Evolutionary conservation across 352 stramenopile genomes (phyloP), one percentile per base, ranked within the genome.

Genomic region (Pilasporangium apinafurcum): DNA sequence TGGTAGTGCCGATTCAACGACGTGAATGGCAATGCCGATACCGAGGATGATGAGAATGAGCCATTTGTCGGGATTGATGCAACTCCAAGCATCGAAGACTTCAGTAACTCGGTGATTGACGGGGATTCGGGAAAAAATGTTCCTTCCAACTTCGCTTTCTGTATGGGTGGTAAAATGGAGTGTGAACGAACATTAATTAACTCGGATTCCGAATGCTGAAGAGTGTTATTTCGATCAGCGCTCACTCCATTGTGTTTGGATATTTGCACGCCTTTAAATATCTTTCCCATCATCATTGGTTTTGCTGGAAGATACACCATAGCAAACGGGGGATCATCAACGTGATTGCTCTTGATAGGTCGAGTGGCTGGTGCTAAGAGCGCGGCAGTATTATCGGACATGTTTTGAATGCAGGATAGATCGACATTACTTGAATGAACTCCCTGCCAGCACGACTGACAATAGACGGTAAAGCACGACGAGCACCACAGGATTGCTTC

Each of bases 291-390:
- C 0, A 37, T 37, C 6, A 70, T 43, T 2, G 58, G 45, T 46
- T 79, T 83, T n/a, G 59, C 77, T 4, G 70, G 68, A 5, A 86
- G 39, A 34, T 86, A 86, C 2, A 83, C 34, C 56, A 86, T 81
- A 2, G 58, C 53, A 1, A 84, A 46, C 10, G 60, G 58, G 10
- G 60, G 68, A 10, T 13, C 26, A 13, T 31, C 43, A 8, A 41
- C 55, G 5, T 65, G 52, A 9, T n/a, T n/a, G n/a, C 51, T 39
- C 43, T 45, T 53, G 13, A 76, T 51, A 8, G 36, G 50, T 7
- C 63, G 49, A 6, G 71, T 39, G 1, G 63, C 57, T 8, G 66
- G 60, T 8, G 60, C 65, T 5, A 76, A 27, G 1, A 57, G 41
- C 2, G 36, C 16, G 9, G 46, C 32, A n/a, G 34, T 42, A 2